A percentile compares a stretch with the other conserved stretches of the same genome.
These are phyloP conservation scores for Rhodotorula paludigena DNA, from an alignment of 768 basidiomycete genomes.

Conservation along the genomic window DNA sequence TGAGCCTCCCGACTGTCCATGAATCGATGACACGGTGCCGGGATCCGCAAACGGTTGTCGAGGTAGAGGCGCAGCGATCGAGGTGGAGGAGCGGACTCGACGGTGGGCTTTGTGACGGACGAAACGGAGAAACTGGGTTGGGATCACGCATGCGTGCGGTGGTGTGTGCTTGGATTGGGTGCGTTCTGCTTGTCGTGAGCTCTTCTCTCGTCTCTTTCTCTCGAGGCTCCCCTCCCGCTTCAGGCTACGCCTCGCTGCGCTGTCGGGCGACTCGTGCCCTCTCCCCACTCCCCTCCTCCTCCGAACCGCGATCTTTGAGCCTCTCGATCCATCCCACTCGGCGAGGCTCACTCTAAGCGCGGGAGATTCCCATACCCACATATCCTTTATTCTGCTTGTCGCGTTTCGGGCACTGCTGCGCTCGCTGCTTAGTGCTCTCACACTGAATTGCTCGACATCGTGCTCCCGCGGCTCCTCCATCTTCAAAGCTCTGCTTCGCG, in stretches of 20 bases:
- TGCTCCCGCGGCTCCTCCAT: too few species aligned
- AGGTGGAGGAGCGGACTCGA: too few species aligned
- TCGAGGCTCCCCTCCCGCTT: neutral
- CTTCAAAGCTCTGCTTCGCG: too few species aligned
- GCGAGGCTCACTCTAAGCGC: conserved; percentile 19
- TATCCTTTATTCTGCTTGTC: neutral
- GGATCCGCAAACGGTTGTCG: too few species aligned
- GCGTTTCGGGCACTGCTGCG: neutral
- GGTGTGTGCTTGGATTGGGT: too few species aligned
- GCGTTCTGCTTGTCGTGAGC: too few species aligned
- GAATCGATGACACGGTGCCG: too few species aligned
- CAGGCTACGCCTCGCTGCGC: neutral
- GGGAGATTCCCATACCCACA: conserved; percentile 15
- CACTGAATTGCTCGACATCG: too few species aligned
- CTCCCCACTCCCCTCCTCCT: neutral
- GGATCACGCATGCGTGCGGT: neutral
- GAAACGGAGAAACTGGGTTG: neutral
- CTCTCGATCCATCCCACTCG: neutral
- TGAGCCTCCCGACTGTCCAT: neutral
- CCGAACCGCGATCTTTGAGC: conserved; percentile 12
- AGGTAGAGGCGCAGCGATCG: too few species aligned
- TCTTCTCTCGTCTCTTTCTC: too few species aligned
- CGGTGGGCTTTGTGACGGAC: neutral
- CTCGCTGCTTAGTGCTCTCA: too few species aligned
- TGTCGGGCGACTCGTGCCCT: neutral